Evolutionary conservation across 495 filamentous ascomycete genomes (phyloP).

Genomic region (Penicillium paxilli): DNA sequence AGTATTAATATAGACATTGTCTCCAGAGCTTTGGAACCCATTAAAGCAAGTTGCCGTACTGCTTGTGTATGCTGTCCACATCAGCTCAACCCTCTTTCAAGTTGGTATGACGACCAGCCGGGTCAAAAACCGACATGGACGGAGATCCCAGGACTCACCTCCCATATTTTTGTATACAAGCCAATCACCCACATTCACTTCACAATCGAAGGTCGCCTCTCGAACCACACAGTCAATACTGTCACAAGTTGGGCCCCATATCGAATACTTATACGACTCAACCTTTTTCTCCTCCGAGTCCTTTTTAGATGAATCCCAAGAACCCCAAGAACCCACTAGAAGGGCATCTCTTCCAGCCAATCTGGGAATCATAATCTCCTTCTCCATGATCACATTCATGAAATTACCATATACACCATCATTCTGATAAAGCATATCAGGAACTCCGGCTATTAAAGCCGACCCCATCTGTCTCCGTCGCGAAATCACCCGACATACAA

Average conservation of each 20-base stretch:
- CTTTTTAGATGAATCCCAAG: too few species aligned
- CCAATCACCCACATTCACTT: conserved; percentile 36
- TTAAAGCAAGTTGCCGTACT: conserved; percentile 31
- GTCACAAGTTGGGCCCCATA: conserved; percentile 42
- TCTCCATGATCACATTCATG: conserved; percentile 29
- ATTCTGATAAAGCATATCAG: conserved; percentile 37
- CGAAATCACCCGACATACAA: conserved; percentile 30
- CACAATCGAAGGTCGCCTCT: conserved; percentile 14
- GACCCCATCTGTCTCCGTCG: conserved; percentile 22
- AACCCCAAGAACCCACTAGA: background rate
- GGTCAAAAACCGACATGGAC: too few species aligned
- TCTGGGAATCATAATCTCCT: conserved; percentile 16
- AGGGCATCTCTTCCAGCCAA: conserved; percentile 2
- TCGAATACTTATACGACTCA: conserved; percentile 20
- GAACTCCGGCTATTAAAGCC: conserved; percentile 4
- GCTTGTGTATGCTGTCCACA: conserved; percentile 21
- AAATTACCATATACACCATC: conserved; percentile 39
- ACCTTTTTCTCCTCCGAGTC: background rate
- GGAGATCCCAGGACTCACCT: conserved; percentile 13
- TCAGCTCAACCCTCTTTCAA: background rate
- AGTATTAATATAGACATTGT: conserved; percentile 18
- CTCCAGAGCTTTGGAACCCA: conserved; percentile 22
- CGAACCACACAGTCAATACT: conserved; percentile 27
- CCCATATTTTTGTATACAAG: conserved; percentile 36
- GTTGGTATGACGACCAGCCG: background rate